Evolutionary conservation across 2,329 filamentous ascomycete genomes (phyloP).

Genomic region (Myrmaecium sp.): DNA sequence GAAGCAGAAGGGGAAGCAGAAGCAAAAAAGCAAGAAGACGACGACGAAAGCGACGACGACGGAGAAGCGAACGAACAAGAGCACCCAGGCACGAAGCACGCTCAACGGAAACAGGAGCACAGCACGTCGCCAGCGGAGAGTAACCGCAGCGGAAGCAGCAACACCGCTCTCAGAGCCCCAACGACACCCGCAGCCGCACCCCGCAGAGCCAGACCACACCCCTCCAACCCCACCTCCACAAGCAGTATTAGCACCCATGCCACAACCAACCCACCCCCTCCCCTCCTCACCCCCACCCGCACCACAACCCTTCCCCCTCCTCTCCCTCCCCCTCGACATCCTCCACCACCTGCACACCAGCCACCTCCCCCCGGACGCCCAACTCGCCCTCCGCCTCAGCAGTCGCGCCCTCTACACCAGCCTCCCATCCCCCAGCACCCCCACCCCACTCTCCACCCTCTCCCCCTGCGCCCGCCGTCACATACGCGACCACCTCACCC

Average conservation of each 20-base stretch:
- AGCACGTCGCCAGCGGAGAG: too few relatives aligned
- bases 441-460: conserved; percentile 4
- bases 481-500: conserved; percentile 12
- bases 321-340: conserved; percentile 20
- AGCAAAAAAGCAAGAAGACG: too few relatives aligned
- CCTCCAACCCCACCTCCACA: not conserved
- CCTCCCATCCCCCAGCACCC: conserved; percentile 8
- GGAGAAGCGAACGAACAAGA: too few relatives aligned
- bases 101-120: too few relatives aligned
- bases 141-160: too few relatives aligned
- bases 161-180: too few relatives aligned
- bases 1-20: too few relatives aligned
- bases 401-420: conserved; percentile 14
- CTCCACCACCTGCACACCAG: conserved; percentile 15
- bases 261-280: not conserved
- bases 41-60: too few relatives aligned
- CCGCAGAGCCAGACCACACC: too few relatives aligned
- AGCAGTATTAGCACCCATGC: not conserved
- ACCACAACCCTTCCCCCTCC: conserved; percentile 7
- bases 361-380: conserved; percentile 18
- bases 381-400: conserved; percentile 22
- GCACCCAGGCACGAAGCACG: too few relatives aligned
- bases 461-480: conserved; percentile 15
- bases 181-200: too few relatives aligned
- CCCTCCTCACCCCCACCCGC: conserved; percentile 44